Conservation (phyloP, 371 early-diverging fungal species). For the Mortierella sp. region DNA sequence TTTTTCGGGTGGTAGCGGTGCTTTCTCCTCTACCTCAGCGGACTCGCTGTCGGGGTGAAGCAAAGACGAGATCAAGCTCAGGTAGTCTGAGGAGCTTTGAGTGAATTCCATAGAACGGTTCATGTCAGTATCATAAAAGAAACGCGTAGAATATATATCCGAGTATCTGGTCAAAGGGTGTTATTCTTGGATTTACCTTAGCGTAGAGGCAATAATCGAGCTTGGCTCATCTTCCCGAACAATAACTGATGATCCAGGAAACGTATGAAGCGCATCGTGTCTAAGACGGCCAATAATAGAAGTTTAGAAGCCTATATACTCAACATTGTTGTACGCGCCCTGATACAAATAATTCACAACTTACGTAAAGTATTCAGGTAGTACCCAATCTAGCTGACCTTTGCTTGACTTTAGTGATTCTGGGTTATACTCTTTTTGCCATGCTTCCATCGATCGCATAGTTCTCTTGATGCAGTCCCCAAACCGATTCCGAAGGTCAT, state of each 20-base stretch:
- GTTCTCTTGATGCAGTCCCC: conserved; percentile 44
- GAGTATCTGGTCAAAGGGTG: background rate
- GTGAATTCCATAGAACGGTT: background rate
- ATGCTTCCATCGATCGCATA: conserved; percentile 43
- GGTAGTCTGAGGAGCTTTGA: conserved; percentile 40
- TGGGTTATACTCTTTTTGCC: conserved; percentile 45
- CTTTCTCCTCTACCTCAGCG: conserved; percentile 8
- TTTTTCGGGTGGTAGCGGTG: conserved; percentile 44
- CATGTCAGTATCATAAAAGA: background rate
- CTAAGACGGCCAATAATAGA: conserved; percentile 14
- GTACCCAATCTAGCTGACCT: conserved; percentile 26
- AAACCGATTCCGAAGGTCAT: conserved; percentile 47
- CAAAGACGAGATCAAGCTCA: conserved; percentile 29
- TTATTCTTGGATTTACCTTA: conserved; percentile 61
- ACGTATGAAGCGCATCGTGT: conserved; percentile 71
- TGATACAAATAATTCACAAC: background rate
- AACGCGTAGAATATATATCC: too few relatives aligned
- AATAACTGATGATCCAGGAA: conserved; percentile 85
- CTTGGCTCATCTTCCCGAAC: conserved; percentile 93
- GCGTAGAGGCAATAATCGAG: conserved; percentile 90
- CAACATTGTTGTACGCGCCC: background rate
- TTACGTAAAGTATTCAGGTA: conserved; percentile 54
- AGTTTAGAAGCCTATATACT: background rate
- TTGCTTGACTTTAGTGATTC: conserved; percentile 2
- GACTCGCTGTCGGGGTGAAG: conserved; percentile 6